Base-by-base conservation (phyloP, 768 basidiomycete genomes). In the Russula griseocarnosa region DNA sequence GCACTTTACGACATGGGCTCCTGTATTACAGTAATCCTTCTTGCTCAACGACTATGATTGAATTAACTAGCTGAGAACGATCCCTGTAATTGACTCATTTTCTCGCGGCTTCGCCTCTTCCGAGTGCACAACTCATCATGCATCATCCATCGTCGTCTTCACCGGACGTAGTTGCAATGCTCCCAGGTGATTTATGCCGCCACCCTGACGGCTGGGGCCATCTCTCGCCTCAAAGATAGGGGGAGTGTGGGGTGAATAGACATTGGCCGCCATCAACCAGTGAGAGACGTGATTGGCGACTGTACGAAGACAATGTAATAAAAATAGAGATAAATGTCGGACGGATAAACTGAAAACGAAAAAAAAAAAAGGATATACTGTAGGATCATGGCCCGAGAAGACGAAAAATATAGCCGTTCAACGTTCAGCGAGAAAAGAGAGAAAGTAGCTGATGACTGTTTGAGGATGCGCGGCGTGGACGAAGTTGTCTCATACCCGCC, bases 171-270 rank as follows among this genome's bases (percentile, higher is more conserved):
- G 51, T 9, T n/a, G n/a, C 51, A 34, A 60, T 60, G 63, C 20
- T 40, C 46, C 28, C 22, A 22, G 47, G 28, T n/a, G 38, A 38
- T 22, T n/a, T 70, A 62, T 88, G 87, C 70, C 78, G 72, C 53
- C 80, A 86, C 70, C 49, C 62, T 10, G 87, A 92, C 67, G 88
- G 90, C 61, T 92, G 90, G 86, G 73, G 72, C 80, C 18, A 74
- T 85, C 20, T 93, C 92, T 0, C 72, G 63, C 0, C 68, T 75
- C 0, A n/a, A n/a, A n/a, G n/a, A n/a, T n/a, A n/a, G n/a, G n/a
- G n/a, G n/a, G n/a, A n/a, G n/a, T n/a, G n/a, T n/a, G n/a, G n/a
- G n/a, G n/a, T n/a, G n/a, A n/a, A n/a, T n/a, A n/a, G n/a, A n/a
- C n/a, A n/a, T n/a, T n/a, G n/a, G n/a, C n/a, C n/a, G 6, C 30